A percentile compares a stretch with the other conserved stretches of the same genome.
Conservation (phyloP, 140 eudicot species). For the Senecio squalidus region DNA sequence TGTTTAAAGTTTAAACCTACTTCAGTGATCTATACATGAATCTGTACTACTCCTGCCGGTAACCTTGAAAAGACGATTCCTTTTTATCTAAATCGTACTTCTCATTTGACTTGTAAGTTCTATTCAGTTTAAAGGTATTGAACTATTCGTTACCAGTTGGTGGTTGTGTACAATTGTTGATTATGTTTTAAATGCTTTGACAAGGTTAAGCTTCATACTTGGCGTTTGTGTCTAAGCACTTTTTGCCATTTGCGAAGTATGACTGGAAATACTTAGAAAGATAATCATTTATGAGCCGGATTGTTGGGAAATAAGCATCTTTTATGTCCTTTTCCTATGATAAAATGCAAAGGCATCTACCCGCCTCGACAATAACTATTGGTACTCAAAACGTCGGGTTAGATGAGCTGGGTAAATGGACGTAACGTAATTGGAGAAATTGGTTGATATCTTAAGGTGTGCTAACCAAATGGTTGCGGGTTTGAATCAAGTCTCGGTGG, state of each 20-base stretch:
- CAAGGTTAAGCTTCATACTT: neutral
- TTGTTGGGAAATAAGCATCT: neutral
- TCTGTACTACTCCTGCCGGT: conserved; percentile 10
- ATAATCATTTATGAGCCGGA: neutral
- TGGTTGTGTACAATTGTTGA: neutral
- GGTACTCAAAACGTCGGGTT: too few relatives aligned
- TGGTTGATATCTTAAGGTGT: too few relatives aligned
- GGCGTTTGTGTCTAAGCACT: neutral
- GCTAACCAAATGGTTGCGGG: too few relatives aligned
- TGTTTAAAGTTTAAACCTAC: neutral
- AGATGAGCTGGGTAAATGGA: too few relatives aligned
- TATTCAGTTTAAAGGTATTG: conserved; percentile 10
- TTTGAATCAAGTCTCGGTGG: too few relatives aligned
- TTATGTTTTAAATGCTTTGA: neutral
- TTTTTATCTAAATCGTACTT: conserved; percentile 13
- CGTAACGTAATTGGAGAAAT: too few relatives aligned
- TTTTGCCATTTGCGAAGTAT: neutral
- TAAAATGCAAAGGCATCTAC: neutral
- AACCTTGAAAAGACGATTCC: conserved; percentile 9
- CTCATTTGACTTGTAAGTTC: conserved; percentile 16
- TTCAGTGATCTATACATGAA: conserved; percentile 17
- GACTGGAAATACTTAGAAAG: neutral
- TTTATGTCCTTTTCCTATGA: neutral
- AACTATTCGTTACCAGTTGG: neutral
- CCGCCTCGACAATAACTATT: neutral